Evolutionary conservation across 768 basidiomycete species (phyloP), one percentile per base, ranked within the genome.

Genomic region (Leccinum truebloodii): DNA sequence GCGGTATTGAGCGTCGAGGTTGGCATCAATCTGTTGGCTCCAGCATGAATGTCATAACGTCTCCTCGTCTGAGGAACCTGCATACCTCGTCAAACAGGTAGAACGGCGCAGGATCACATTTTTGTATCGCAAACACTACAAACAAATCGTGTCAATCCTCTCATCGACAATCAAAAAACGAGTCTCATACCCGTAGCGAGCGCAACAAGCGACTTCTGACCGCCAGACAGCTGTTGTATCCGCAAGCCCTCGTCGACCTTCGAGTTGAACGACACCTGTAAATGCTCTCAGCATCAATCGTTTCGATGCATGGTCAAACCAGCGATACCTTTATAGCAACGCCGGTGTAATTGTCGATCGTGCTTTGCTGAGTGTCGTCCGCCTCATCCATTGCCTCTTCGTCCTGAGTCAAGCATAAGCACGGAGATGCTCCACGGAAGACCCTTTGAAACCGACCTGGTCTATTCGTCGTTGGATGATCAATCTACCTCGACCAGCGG

Each of bases 91-190:
- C 97, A 68, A 99, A 98, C n/a, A 99, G 81, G 75, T 98, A 98
- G 79, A 99, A 99, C 2, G 97, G 97, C 0, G 97, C 96, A 2
- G 97, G 97, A 69, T 99, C 97, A 71, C 96, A 98, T 76, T 97
- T 98, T 76, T 99, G 97, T 65, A 98, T 98, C 16, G 96, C 94
- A 69, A 99, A 98, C 26, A 99, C 95, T 92, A 69, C 1, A 32
- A 52, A 34, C n/a, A 13, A 18, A 48, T 22, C 32, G 9, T 9
- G 54, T 72, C 22, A 66, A 55, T 37, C 8, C 12, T 54, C 22
- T 20, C 13, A 6, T 48, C 35, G 16, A 24, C 7, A 24, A 5
- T 54, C 28, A 9, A 3, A 54, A 24, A 55, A 14, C 44, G 10
- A 6, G 14, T 12, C 63, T 77, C 61, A 30, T 61, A 92, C 94